Base-by-base conservation (phyloP, 1,139 yeast species). In the Yamadazyma blattariae region DNA sequence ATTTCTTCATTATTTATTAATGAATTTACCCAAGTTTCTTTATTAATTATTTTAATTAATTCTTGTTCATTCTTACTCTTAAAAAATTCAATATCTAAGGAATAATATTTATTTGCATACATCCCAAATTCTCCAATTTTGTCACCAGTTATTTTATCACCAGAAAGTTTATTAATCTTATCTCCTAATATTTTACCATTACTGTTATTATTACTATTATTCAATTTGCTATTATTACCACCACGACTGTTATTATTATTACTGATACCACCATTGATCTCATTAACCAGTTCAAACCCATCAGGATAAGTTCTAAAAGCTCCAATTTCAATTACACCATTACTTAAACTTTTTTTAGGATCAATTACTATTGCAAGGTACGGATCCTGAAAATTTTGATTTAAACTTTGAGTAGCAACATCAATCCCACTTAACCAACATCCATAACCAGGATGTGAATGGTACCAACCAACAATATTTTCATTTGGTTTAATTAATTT, bases 391-490 rank as follows among this genome's bases (percentile, higher is more conserved):
- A 80, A 88, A 41, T 74, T 77, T 57, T 89, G 97, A 53, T 90
- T 89, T 57, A 90, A 63, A 39, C 76, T 68, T 55, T 92, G 96
- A 0, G 97, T 89, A 37, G 85, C 80, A 21, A 89, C 94, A 59
- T 89, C 97, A 33, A 89, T 88, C 13, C 92, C 94, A 42, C 92
- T 81, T 28, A 89, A 61, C 95, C 96, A 85, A 56, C 96, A 86
- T 27, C 97, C 97, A 57, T 89, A 92, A 0, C 97, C 97, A 0
- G 97, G 97, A 58, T 92, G 98, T 3, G 97, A 89, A 59, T 92
- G 96, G 59, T 90, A 86, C 95, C 95, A 86, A 7, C 97, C 97
- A 12, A 89, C 88, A 25, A 92, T 84, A 48, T 85, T 76, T 35
- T 73, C 74, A 11, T 63, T 51, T 18, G 81, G 64, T 7, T 77